Evolutionary conservation across 2,329 filamentous ascomycete species (phyloP).

Genomic region (Hirsutella minnesotensis): DNA sequence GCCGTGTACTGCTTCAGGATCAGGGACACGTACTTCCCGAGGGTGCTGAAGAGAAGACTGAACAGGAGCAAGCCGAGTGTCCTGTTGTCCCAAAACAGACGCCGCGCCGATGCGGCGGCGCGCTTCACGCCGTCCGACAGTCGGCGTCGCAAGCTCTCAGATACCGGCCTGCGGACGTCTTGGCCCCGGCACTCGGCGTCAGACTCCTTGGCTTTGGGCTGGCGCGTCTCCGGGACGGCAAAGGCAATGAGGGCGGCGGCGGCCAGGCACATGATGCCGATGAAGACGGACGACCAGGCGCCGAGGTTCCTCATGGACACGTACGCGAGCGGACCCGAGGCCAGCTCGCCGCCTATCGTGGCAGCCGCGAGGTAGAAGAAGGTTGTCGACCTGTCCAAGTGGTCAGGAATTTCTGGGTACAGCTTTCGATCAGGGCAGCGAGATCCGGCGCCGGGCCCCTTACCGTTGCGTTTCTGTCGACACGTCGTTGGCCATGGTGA

Average conservation of each 20-base stretch:
- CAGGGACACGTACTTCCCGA: constrained; percentile 3
- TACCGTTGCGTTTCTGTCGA: not conserved
- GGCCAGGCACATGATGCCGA: not conserved
- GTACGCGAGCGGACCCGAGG: not conserved
- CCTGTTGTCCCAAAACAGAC: not conserved
- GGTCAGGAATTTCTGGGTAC: too few species aligned
- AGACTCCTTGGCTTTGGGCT: too few species aligned
- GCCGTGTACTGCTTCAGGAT: constrained; percentile 9
- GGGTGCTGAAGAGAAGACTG: constrained; percentile 3
- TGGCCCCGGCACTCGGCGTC: not conserved
- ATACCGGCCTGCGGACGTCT: too few species aligned
- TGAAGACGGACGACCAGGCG: not conserved
- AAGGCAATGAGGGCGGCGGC: not conserved
- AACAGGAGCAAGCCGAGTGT: not conserved
- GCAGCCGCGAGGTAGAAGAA: not conserved
- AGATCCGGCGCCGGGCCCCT: too few species aligned
- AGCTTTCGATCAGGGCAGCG: too few species aligned
- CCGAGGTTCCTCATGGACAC: not conserved
- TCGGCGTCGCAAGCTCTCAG: not conserved
- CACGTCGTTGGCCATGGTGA: not conserved
- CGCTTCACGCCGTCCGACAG: too few species aligned
- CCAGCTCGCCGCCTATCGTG: not conserved
- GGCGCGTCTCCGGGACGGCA: not conserved
- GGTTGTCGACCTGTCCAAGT: not conserved
- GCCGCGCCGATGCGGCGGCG: not conserved